Evolutionary conservation across 2,329 filamentous ascomycete genomes (phyloP).

Genomic region (Pseudohalonectria lignicola): DNA sequence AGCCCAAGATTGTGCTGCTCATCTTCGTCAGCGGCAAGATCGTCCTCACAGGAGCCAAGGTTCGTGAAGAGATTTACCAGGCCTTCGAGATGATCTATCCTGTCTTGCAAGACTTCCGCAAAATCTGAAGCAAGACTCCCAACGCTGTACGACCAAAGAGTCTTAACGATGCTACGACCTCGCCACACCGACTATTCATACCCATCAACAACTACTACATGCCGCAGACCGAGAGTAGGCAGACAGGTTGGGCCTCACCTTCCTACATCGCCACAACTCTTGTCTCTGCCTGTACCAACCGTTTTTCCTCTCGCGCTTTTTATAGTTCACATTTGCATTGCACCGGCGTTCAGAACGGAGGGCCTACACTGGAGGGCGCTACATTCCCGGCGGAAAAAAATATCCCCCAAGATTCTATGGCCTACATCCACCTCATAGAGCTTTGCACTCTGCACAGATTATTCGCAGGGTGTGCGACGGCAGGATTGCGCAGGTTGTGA

Average conservation of each 20-base stretch:
- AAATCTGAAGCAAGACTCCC: slow-evolving; percentile 28
- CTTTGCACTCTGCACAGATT: slow-evolving; percentile 1
- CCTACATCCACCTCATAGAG: neutral
- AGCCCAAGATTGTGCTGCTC: slow-evolving; percentile 95
- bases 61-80: slow-evolving; percentile 95
- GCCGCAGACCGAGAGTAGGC: no score
- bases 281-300: slow-evolving; percentile 16
- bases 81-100: slow-evolving; percentile 97
- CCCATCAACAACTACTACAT: slow-evolving; percentile 1
- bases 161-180: slow-evolving; percentile 35
- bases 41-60: slow-evolving; percentile 92
- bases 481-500: slow-evolving; percentile 5
- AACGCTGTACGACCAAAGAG: slow-evolving; percentile 23
- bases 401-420: neutral
- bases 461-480: slow-evolving; percentile 1
- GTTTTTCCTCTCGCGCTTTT: slow-evolving; percentile 8
- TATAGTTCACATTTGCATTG: slow-evolving; percentile 34
- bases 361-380: slow-evolving; percentile 4
- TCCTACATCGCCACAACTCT: slow-evolving; percentile 1
- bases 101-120: slow-evolving; percentile 66
- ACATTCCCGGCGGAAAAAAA: slow-evolving; percentile 6
- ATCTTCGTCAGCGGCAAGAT: slow-evolving; percentile 99
- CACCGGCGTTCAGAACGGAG: slow-evolving; percentile 40
- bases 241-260: no score
- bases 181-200: slow-evolving; percentile 4